A percentile compares a stretch with the other conserved stretches of the same genome.
These are phyloP conservation scores for Brachypodium distachyon DNA, from an alignment of 202 grass and related monocot species.

Conservation along the genomic window DNA sequence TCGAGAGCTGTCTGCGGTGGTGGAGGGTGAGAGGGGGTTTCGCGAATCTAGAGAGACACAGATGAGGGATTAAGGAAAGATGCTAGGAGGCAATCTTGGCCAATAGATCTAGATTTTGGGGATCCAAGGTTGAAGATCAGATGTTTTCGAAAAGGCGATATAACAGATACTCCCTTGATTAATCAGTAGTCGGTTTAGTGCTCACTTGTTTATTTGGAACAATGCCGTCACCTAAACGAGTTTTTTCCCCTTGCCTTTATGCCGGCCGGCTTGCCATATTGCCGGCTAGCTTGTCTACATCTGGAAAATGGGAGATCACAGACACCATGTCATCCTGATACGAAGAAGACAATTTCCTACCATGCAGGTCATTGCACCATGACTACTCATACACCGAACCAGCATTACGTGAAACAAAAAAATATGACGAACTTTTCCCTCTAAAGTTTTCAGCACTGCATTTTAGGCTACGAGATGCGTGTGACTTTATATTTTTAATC, in stretches of 20 bases:
- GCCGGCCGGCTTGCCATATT: background rate
- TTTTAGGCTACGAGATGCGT: background rate
- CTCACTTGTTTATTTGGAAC: conserved; percentile 7
- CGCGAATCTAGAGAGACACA: no score
- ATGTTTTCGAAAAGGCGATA: no score
- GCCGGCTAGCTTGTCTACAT: background rate
- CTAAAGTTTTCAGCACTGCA: background rate
- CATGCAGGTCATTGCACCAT: background rate
- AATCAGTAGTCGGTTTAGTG: background rate
- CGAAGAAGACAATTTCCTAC: background rate
- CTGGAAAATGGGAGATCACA: background rate
- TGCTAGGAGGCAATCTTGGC: no score
- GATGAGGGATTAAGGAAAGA: no score
- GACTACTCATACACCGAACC: background rate
- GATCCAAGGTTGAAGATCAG: no score
- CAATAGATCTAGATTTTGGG: no score
- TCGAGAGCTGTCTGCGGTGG: no score
- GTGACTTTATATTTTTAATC: conserved; percentile 2
- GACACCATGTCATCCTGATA: no score
- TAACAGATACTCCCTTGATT: background rate
- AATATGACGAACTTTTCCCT: background rate
- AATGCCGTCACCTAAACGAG: background rate
- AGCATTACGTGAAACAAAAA: background rate
- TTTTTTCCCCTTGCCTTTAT: background rate
- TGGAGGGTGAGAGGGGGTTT: no score